Base-by-base conservation (phyloP, 2,329 filamentous ascomycete genomes). In the Calonectria hongkongensis region DNA sequence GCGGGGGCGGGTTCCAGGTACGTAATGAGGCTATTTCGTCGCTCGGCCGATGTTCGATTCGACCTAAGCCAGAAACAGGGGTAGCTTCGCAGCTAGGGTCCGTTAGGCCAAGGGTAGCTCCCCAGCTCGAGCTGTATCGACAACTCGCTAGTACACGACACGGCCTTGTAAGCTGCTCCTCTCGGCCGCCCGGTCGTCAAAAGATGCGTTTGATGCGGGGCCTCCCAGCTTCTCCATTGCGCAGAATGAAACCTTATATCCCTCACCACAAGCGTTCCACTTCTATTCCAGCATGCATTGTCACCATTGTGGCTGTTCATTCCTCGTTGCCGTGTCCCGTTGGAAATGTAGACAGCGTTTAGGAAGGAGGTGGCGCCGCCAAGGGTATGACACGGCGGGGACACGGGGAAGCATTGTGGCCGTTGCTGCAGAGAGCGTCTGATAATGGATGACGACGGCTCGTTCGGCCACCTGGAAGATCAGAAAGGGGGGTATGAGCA, bases 21-120 rank as follows among this genome's bases (percentile, higher is more conserved):
- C 74, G 77, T 76, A 77, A 78, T 74, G 72, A 73, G 73, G 66
- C 73, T 71, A 62, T 63, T 68, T 73, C 43, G n/a, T 56, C 58
- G 58, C 56, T 64, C 56, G 48, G 68, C 68, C 47, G 58, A 67
- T 72, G 66, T 50, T 70, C 67, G 72, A 76, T 70, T 51, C 45
- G 15, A 68, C 48, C 50, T 56, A 65, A 56, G 48, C 41, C 56
- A 41, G n/a, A 54, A 58, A 60, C 70, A 65, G 56, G 65, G 65
- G 70, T 72, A 72, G 70, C 70, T 68, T 65, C 47, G 28, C 41
- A 58, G 48, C 70, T 56, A 63, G 51, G 43, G 36, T 39, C 64
- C 47, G 63, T 63, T 54, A 63, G 63, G 56, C 33, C 70, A 72
- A 72, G 70, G 65, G 51, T 62, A 70, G 60, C 27, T 43, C 18